Evolutionary conservation across 2,329 filamentous ascomycete genomes (phyloP).

Genomic region (Neonectria coccinea): DNA sequence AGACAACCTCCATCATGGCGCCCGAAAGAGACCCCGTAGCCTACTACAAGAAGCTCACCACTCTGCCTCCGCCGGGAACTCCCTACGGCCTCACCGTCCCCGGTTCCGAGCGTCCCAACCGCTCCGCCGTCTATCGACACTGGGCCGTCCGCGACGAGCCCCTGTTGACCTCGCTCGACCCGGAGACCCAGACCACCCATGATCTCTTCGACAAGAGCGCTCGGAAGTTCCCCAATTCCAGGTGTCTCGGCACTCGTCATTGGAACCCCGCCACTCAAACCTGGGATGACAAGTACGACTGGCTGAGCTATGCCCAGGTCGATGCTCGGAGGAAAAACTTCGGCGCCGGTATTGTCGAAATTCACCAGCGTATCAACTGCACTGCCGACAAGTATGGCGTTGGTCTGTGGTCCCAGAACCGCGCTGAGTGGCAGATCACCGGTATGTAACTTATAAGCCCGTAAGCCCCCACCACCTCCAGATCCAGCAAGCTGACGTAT

Average conservation of each 20-base stretch:
- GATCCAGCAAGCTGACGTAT: slow-evolving; percentile 25
- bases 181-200: slow-evolving; percentile 77
- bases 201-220: slow-evolving; percentile 81
- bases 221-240: slow-evolving; percentile 71
- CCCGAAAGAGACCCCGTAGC: slow-evolving; percentile 51
- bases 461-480: slow-evolving; percentile 1
- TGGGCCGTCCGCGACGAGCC: slow-evolving; percentile 79
- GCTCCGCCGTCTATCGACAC: slow-evolving; percentile 84
- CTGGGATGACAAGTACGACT: slow-evolving; percentile 80
- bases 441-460: slow-evolving; percentile 57
- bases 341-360: slow-evolving; percentile 84
- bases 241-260: slow-evolving; percentile 82
- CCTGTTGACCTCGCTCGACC: slow-evolving; percentile 78
- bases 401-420: slow-evolving; percentile 88
- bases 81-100: slow-evolving; percentile 85
- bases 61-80: slow-evolving; percentile 76
- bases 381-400: slow-evolving; percentile 73
- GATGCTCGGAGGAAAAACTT: slow-evolving; percentile 83
- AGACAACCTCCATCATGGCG: slow-evolving; percentile 46
- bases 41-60: slow-evolving; percentile 65
- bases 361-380: slow-evolving; percentile 80
- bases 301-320: slow-evolving; percentile 86
- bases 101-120: slow-evolving; percentile 77
- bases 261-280: slow-evolving; percentile 81
- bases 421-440: slow-evolving; percentile 88